Base-by-base conservation (phyloP, 1,284 basidiomycete genomes). In the Ceraceosorus guamensis region DNA sequence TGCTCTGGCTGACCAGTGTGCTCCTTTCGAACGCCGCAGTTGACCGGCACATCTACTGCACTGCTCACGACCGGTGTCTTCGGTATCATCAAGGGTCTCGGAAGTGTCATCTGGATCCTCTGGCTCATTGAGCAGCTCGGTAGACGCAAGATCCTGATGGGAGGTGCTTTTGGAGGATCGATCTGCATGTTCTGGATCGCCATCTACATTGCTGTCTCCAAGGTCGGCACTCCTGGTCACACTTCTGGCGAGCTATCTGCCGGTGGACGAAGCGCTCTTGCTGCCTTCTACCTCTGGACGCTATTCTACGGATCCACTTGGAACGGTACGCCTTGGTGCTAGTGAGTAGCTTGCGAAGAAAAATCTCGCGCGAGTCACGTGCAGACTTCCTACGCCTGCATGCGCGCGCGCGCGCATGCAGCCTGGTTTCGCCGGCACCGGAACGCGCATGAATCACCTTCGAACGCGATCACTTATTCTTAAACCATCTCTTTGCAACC, bases 31-130 rank as follows among this genome's bases (percentile, higher is more conserved):
- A 24, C 24, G 24, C 24, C 24, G 3, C 24, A 24, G 24, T 24
- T 24, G 46, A 56, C 85, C 53, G 78, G 76, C 5, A 59, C 61
- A 0, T 56, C 53, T 14, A 79, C 84, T 0, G 81, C 79, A 39
- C 80, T 88, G 1, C 80, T 89, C 35, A 86, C 87, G 1, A 89
- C 88, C 8, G 88, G 88, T 50, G 83, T 89, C 10, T 88, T 89
- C 56, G 88, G 88, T 48, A 83, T 89, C 74, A 78, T 87, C 58
- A 85, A 86, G 10, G 87, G 85, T 0, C 83, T 87, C 57, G 85
- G 85, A 6, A 83, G 85, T 1, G 83, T 87, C 32, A 79, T 87
- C 51, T 87, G 83, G 81, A 70, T 73, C 53, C 67, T 75, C 57
- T 59, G 74, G 61, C 53, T 78, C 31, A 81, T 87, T 33, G 86